Percentiles rank a stretch among this genome's conserved stretches.
Conservation (phyloP, 2,329 filamentous ascomycete species). For the Verticillium tricorpus region DNA sequence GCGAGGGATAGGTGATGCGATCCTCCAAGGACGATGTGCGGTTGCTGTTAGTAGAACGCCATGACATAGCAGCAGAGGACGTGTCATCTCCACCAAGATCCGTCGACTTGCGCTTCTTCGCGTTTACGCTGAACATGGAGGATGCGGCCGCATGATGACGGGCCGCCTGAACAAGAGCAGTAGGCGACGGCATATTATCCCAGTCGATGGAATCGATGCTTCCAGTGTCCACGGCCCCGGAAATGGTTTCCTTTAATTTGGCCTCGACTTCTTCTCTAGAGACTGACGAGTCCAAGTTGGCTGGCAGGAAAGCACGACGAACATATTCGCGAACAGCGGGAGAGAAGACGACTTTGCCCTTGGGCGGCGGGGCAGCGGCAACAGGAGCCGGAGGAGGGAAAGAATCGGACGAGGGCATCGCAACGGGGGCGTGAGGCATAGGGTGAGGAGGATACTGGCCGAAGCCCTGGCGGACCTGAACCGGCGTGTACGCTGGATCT, state of each 20-base stretch:
- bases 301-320: constrained; percentile 76
- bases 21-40: constrained; percentile 57
- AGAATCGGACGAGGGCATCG: neutral
- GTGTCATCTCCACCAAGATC: constrained; percentile 54
- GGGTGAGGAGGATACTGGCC: constrained; percentile 37
- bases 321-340: constrained; percentile 83
- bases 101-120: constrained; percentile 80
- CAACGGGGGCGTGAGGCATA: constrained; percentile 1
- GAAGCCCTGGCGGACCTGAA: constrained; percentile 59
- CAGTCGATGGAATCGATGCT: constrained; percentile 74
- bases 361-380: constrained; percentile 29
- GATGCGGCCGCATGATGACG: constrained; percentile 17
- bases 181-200: constrained; percentile 77
- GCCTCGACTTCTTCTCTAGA: constrained; percentile 68
- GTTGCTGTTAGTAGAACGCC: constrained; percentile 64
- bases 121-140: constrained; percentile 24
- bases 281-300: constrained; percentile 62
- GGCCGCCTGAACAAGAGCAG: constrained; percentile 68
- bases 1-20: constrained; percentile 62
- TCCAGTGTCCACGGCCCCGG: constrained; percentile 69
- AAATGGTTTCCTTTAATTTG: constrained; percentile 83
- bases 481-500: constrained; percentile 55
- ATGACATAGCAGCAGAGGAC: constrained; percentile 54
- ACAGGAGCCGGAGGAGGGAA: constrained; percentile 20
- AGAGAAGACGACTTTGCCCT: constrained; percentile 73